Percentiles rank a stretch among this genome's conserved stretches.
Evolutionary conservation across 768 basidiomycete species (phyloP).

Genomic region (Saitozyma sp.): DNA sequence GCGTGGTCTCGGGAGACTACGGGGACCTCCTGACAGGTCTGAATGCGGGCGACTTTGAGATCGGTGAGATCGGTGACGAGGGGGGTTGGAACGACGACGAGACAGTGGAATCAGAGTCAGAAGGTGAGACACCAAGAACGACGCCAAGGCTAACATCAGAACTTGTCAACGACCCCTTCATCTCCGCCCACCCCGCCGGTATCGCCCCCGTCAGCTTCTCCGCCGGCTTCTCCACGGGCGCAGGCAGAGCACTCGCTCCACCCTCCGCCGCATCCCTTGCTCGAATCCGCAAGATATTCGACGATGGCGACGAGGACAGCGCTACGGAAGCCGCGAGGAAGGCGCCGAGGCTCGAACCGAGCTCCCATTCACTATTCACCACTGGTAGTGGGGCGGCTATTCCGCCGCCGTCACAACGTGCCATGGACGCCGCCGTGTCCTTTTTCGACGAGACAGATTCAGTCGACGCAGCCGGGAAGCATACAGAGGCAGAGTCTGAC

Average conservation of each 20-base stretch:
- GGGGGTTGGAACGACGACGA: neutral
- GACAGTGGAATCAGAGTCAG: neutral
- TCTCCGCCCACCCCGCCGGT: neutral
- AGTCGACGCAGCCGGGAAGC: too few relatives aligned
- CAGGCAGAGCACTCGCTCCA: slow-evolving; percentile 5
- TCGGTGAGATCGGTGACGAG: neutral
- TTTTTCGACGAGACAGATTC: slow-evolving; percentile 9
- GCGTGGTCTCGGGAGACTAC: neutral
- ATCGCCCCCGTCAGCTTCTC: neutral
- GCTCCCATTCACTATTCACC: slow-evolving; percentile 13
- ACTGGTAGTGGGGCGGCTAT: slow-evolving; percentile 20
- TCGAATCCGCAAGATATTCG: slow-evolving; percentile 16
- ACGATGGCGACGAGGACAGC: slow-evolving; percentile 7
- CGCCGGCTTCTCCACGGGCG: slow-evolving; percentile 15
- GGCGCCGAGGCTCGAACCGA: neutral
- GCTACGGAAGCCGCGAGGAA: neutral
- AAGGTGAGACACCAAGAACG: neutral
- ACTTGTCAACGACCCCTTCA: slow-evolving; percentile 1
- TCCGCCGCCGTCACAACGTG: slow-evolving; percentile 22
- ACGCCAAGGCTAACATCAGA: neutral
- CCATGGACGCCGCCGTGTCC: slow-evolving; percentile 14
- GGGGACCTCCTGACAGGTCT: slow-evolving; percentile 28
- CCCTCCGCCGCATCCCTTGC: slow-evolving; percentile 20
- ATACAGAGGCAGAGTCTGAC: too few relatives aligned
- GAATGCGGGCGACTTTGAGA: slow-evolving; percentile 30